Conservation (phyloP, 176 grass and related monocot genomes). For the Oropetium thomaeum region DNA sequence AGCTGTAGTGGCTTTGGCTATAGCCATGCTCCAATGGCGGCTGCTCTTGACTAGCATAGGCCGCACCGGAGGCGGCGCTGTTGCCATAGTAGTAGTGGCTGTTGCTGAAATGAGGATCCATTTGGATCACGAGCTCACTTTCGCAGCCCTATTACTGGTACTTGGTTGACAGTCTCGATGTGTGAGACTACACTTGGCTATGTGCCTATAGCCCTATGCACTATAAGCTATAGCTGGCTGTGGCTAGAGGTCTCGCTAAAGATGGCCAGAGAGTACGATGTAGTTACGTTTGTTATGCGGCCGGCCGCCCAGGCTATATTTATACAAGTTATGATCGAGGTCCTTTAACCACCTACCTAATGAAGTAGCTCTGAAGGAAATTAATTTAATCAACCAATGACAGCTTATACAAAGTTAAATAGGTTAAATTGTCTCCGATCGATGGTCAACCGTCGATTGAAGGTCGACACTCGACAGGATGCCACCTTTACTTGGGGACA, state of each 20-base stretch:
- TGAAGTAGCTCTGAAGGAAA: neutral
- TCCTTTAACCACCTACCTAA: neutral
- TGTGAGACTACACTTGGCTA: neutral
- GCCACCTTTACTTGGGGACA: neutral
- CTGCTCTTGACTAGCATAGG: neutral
- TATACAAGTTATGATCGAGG: neutral
- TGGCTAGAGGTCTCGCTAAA: no score
- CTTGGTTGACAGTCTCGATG: no score
- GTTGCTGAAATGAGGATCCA: slow-evolving; percentile 9
- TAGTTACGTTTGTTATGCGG: neutral
- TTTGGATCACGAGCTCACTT: neutral
- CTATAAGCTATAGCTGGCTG: no score
- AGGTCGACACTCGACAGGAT: neutral
- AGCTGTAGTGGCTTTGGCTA: neutral
- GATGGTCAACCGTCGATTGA: neutral
- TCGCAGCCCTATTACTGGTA: no score
- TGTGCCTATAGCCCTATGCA: no score
- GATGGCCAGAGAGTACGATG: neutral
- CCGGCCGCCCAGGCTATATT: neutral
- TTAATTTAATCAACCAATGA: neutral
- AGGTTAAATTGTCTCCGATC: neutral
- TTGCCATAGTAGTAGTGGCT: neutral
- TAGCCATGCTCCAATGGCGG: neutral
- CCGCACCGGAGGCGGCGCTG: no score
- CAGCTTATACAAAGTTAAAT: no score